Evolutionary conservation across 2,329 filamentous ascomycete genomes (phyloP), one percentile per base, ranked within the genome.

Genomic region (Paecilomyces dactylethromorphus): DNA sequence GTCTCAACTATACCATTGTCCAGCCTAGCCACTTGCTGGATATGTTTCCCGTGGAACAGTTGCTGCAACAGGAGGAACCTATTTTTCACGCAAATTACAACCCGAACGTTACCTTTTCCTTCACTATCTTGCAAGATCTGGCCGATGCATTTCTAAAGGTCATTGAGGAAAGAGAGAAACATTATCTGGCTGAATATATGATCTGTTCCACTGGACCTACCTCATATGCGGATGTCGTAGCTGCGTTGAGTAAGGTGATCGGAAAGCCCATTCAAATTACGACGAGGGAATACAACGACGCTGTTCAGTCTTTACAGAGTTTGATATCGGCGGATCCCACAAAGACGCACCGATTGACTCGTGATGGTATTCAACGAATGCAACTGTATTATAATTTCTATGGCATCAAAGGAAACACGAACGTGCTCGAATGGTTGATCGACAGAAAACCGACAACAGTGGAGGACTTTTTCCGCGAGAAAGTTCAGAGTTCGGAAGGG

Each of bases 11-110:
- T 54, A 76, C 73, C 2, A 70, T 75, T 58, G 32, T 76, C 10
- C 71, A 74, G 61, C 73, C 73, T 3, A 68, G 64, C 0, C 69
- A 69, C 18, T 68, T 75, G 56, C 69, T 75, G 69, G 68, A 75
- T 15, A 54, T 58, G 32, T 57, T 57, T 18, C 59, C 51, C 10
- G 58, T 59, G 13, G 59, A 54, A 11, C 29, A 12, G 3, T 15
- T 52, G 3, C 50, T 52, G 10, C 13, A 24, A 24, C 22, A 52
- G 50, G 6, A 52, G 12, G 21, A 52, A n/a, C 50, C 24, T 8
- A 10, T 26, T 7, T 52, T 52, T 15, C 13, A 24, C 5, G 50
- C 50, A 15, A 52, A 52, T 15, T 52, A 11, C 21, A 52, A 24
- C 50, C 50, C 50, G 4, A 21, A 12, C 10, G 26, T 52, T 29